Evolutionary conservation across 2,329 filamentous ascomycete genomes (phyloP).

Genomic region (Fusarium verrucosum): DNA sequence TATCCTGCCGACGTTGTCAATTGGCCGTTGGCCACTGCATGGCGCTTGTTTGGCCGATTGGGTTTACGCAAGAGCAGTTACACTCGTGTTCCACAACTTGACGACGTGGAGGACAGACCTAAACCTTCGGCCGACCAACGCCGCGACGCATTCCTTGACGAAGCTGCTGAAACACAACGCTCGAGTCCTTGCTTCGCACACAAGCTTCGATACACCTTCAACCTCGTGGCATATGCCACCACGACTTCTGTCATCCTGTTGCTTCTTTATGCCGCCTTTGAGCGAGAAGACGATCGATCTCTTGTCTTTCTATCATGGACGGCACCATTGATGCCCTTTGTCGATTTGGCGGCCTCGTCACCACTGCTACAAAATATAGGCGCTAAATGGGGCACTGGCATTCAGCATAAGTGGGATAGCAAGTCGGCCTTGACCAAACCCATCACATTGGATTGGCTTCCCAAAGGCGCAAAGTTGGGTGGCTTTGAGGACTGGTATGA

Average conservation of each 20-base stretch:
- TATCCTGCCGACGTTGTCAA: slow-evolving; percentile 42
- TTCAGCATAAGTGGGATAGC: slow-evolving; percentile 43
- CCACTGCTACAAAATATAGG: slow-evolving; percentile 40
- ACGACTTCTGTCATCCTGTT: slow-evolving; percentile 6
- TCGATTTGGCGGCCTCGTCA: slow-evolving; percentile 45
- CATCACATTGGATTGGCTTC: slow-evolving; percentile 42
- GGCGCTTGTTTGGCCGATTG: slow-evolving; percentile 3
- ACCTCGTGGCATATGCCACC: background rate
- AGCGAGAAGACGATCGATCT: slow-evolving; percentile 45
- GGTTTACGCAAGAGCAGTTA: slow-evolving; percentile 8
- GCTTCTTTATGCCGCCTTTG: slow-evolving; percentile 30
- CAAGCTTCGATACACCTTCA: background rate
- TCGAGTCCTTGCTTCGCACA: background rate
- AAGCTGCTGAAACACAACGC: background rate
- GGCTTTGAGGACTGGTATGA: slow-evolving; percentile 46
- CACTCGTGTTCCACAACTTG: slow-evolving; percentile 38
- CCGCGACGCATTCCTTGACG: background rate
- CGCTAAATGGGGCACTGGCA: slow-evolving; percentile 32
- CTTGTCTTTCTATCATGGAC: slow-evolving; percentile 51
- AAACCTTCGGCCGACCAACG: background rate
- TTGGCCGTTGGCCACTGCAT: slow-evolving; percentile 34
- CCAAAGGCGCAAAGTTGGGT: slow-evolving; percentile 27
- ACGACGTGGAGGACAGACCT: slow-evolving; percentile 36
- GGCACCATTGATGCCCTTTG: slow-evolving; percentile 45
- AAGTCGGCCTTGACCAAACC: slow-evolving; percentile 41